Conservation (phyloP, 2,329 filamentous ascomycete genomes). For the Thielaviopsis populi region DNA sequence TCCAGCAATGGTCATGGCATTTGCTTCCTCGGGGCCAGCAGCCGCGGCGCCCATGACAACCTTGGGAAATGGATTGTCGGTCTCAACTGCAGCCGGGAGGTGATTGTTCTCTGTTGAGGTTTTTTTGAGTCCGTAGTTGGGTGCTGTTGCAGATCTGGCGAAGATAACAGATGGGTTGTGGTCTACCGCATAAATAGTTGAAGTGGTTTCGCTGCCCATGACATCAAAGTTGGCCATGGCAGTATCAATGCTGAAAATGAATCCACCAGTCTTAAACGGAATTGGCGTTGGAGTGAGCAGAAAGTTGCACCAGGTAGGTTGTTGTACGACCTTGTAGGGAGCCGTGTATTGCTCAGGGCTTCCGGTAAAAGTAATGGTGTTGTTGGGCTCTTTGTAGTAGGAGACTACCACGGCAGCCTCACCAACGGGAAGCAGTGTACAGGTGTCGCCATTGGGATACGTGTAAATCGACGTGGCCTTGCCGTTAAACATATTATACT, state of each 20-base stretch:
- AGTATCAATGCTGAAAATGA: slow-evolving; percentile 10
- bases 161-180: slow-evolving; percentile 38
- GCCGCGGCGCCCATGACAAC: slow-evolving; percentile 2
- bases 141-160: slow-evolving; percentile 25
- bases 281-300: slow-evolving; percentile 8
- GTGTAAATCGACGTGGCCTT: slow-evolving; percentile 7
- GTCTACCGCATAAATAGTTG: slow-evolving; percentile 37
- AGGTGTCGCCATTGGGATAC: slow-evolving; percentile 18
- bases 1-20: background rate
- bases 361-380: slow-evolving; percentile 34
- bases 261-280: slow-evolving; percentile 15
- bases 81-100: background rate
- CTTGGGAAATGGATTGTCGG: background rate
- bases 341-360: slow-evolving; percentile 33
- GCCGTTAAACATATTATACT: slow-evolving; percentile 9
- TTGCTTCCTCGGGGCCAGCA: background rate
- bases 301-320: slow-evolving; percentile 27
- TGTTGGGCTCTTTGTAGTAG: slow-evolving; percentile 28
- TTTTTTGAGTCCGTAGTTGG: slow-evolving; percentile 25
- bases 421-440: slow-evolving; percentile 23
- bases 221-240: slow-evolving; percentile 12
- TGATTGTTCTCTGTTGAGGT: slow-evolving; percentile 7
- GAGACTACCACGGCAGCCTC: slow-evolving; percentile 29
- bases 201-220: slow-evolving; percentile 21
- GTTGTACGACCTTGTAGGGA: slow-evolving; percentile 29